Conservation (phyloP, 768 basidiomycete genomes). For the Boletus subcaerulescens region DNA sequence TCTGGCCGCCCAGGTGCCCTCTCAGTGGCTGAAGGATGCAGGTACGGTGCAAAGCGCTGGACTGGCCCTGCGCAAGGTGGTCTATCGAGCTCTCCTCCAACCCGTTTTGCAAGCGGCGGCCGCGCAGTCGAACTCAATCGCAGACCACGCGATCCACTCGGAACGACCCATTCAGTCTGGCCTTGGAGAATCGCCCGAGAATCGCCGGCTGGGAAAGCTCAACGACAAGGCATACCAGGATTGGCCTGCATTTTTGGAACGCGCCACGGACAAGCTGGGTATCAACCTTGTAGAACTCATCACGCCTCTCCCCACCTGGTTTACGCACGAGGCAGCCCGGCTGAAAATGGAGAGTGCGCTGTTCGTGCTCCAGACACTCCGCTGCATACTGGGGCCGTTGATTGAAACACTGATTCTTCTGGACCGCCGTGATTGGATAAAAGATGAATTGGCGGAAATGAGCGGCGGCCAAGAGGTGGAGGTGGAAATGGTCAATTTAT, state of each 20-base stretch:
- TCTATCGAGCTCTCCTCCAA: constrained; percentile 66
- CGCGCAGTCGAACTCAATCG: not conserved
- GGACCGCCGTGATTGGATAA: constrained; percentile 61
- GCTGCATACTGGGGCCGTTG: constrained; percentile 66
- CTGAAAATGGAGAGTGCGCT: constrained; percentile 40
- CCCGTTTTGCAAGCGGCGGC: constrained; percentile 19
- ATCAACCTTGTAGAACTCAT: constrained; percentile 15
- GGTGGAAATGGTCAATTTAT: constrained; percentile 59
- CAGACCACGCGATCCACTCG: not conserved
- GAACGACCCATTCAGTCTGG: constrained; percentile 19
- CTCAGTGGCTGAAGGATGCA: constrained; percentile 51
- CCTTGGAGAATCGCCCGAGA: constrained; percentile 39
- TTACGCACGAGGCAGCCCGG: constrained; percentile 20
- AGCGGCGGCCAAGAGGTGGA: constrained; percentile 25
- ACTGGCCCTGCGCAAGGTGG: constrained; percentile 64
- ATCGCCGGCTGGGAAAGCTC: constrained; percentile 51
- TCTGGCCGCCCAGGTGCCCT: constrained; percentile 69
- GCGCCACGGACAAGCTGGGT: constrained; percentile 27
- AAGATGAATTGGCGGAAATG: constrained; percentile 35
- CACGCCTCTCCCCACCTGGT: constrained; percentile 19
- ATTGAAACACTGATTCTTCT: constrained; percentile 64
- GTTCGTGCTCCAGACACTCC: constrained; percentile 59
- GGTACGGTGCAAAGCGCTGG: constrained; percentile 34
- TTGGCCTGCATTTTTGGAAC: constrained; percentile 49
- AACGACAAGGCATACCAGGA: constrained; percentile 46